Evolutionary conservation across 768 basidiomycete genomes (phyloP), one percentile per base, ranked within the genome.

Genomic region (Terana coerulea): DNA sequence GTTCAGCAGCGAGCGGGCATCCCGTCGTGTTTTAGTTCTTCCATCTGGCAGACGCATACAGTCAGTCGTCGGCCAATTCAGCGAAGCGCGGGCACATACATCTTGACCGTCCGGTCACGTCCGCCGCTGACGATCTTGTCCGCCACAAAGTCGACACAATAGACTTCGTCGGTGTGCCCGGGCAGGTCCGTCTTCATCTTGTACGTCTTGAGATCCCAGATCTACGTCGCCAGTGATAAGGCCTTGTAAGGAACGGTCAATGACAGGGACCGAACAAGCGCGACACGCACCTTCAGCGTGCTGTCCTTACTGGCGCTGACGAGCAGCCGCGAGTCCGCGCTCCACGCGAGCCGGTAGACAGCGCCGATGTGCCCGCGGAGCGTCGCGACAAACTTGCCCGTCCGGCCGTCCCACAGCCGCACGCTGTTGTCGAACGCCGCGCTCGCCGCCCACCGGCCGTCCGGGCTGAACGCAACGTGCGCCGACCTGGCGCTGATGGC

Each of bases 111-210:
- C 60, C 83, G 81, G 70, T 98, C 95, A 37, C 88, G 73, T 12
- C 95, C 95, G n/a, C 95, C 95, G 64, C 92, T 95, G 57, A 97
- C 93, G n/a, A 98, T 80, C 67, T 99, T 99, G 72, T 99, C 95
- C 0, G 94, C 95, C 1, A 99, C 95, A 64, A 97, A 99, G 69
- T 98, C 95, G 14, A 99, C 95, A 62, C 95, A 98, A 70, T 98
- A 98, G 30, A 99, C 95, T 67, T 99, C 95, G 59, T 99, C 95
- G 1, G 88, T 90, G 65, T 99, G 95, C 17, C 95, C 95, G 0
- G 94, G 92, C 15, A 99, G 81, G 67, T 99, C 95, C 6, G 80
- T 83, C 64, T 91, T 89, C 55, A 99, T 83, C 70, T 99, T 98
- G 69, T 91, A 92, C 5, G 93, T 98, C 67, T 91, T 94, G 49